A percentile compares a stretch with the other conserved stretches of the same genome.
Evolutionary conservation across 352 stramenopile genomes (phyloP).

Genomic region (Globisporangium yorkense): DNA sequence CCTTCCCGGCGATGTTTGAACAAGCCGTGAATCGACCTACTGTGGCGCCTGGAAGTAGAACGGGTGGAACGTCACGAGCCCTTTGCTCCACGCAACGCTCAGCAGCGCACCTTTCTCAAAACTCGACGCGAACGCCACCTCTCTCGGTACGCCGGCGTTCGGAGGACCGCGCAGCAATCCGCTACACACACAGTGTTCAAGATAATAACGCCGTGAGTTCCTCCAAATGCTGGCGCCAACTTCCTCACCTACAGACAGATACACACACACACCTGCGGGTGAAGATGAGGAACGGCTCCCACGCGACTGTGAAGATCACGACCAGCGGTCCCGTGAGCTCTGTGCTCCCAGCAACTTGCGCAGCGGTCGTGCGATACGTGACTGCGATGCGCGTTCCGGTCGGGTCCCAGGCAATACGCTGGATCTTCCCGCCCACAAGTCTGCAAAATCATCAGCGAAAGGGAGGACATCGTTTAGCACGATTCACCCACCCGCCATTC

Average conservation of each 20-base stretch:
- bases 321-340: constrained; percentile 45
- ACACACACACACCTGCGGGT: constrained; percentile 37
- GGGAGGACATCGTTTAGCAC: too few species aligned
- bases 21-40: not conserved
- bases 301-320: constrained; percentile 62
- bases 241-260: not conserved
- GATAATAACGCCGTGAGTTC: not conserved
- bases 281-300: constrained; percentile 74
- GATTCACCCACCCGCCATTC: not conserved
- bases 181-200: constrained; percentile 8
- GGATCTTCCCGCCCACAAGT: constrained; percentile 51
- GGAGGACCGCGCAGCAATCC: constrained; percentile 54
- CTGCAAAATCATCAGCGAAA: constrained; percentile 11
- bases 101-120: constrained; percentile 67
- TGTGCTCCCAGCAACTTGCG: constrained; percentile 1
- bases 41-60: constrained; percentile 57
- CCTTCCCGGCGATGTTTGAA: not conserved
- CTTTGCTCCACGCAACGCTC: constrained; percentile 73
- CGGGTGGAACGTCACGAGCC: constrained; percentile 69
- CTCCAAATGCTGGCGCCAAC: not conserved
- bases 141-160: constrained; percentile 47
- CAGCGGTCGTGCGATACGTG: constrained; percentile 29
- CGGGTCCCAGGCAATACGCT: constrained; percentile 68
- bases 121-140: constrained; percentile 55
- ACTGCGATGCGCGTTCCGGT: constrained; percentile 57